A percentile compares a stretch with the other conserved stretches of the same genome.
Conservation (phyloP, 176 grass and related monocot genomes). For the Luzula sylvatica region DNA sequence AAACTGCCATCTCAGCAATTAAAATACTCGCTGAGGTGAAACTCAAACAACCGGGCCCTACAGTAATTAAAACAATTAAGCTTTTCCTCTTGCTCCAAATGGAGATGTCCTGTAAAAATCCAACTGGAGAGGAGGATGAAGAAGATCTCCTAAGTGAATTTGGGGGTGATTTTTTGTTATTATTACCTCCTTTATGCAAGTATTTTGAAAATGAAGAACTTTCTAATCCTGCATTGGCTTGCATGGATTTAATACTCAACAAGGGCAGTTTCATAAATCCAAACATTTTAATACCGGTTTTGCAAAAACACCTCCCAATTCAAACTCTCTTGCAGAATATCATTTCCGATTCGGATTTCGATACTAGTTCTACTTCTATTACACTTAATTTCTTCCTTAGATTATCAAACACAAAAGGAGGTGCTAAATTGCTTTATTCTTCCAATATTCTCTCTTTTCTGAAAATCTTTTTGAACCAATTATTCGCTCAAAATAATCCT, state of each 20-base stretch:
- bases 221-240: conserved; percentile 46
- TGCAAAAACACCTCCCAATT: conserved; percentile 69
- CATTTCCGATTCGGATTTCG: conserved; percentile 22
- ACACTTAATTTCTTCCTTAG: conserved; percentile 75
- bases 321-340: conserved; percentile 56
- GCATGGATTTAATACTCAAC: conserved; percentile 76
- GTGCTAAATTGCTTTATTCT: conserved; percentile 72
- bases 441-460: conserved; percentile 64
- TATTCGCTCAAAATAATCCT: conserved; percentile 28
- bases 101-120: conserved; percentile 37
- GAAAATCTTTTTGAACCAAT: conserved; percentile 46
- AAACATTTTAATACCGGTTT: conserved; percentile 47
- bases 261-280: conserved; percentile 42
- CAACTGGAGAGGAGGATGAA: conserved; percentile 23
- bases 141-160: conserved; percentile 45
- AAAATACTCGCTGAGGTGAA: conserved; percentile 52
- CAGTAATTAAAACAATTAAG: conserved; percentile 51
- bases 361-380: conserved; percentile 35
- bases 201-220: conserved; percentile 55
- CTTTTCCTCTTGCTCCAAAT: conserved; percentile 56
- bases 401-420: conserved; percentile 66
- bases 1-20: conserved; percentile 36
- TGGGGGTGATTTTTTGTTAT: too few relatives aligned
- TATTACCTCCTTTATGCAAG: conserved; percentile 82
- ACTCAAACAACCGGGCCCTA: conserved; percentile 32